Percentiles rank a stretch among this genome's conserved stretches.
phyloP scores from a whole-genome alignment of 306 rosid species.

The Pyrus communis region DNA sequence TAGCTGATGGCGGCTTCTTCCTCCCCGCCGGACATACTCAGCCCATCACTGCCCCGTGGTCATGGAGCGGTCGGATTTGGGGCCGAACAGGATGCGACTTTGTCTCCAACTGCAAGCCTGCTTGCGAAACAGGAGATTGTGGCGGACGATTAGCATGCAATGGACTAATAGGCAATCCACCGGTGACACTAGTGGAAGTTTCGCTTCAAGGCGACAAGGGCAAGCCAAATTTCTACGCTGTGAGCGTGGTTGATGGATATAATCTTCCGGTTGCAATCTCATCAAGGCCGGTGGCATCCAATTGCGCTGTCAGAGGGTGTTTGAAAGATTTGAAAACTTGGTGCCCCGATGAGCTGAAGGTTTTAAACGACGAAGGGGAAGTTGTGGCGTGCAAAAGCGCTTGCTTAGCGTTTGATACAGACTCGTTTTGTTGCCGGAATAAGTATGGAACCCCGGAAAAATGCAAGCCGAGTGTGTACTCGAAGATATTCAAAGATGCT shows the following conservation, averaged over 20 bases:
- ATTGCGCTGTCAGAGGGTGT: conserved; percentile 57
- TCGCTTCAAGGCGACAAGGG: conserved; percentile 48
- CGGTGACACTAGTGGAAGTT: conserved; percentile 66
- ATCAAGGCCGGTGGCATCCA: conserved; percentile 23
- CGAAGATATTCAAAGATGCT: conserved; percentile 68
- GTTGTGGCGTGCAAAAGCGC: conserved; percentile 85
- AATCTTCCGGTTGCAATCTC: conserved; percentile 51
- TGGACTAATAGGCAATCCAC: conserved; percentile 77
- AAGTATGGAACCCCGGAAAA: conserved; percentile 48
- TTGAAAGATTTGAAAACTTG: conserved; percentile 34
- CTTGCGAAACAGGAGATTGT: conserved; percentile 88
- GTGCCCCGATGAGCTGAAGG: conserved; percentile 62
- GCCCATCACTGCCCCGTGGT: conserved; percentile 41
- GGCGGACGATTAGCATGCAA: conserved; percentile 69
- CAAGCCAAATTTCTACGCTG: conserved; percentile 62
- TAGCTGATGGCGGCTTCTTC: conserved; percentile 79
- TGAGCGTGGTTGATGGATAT: conserved; percentile 82
- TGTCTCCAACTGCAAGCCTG: conserved; percentile 29
- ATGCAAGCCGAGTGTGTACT: conserved; percentile 65
- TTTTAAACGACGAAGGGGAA: conserved; percentile 34
- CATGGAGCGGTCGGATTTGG: conserved; percentile 96
- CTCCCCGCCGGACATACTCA: conserved; percentile 48
- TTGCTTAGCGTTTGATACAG: conserved; percentile 68
- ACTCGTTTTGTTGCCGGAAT: conserved; percentile 68
- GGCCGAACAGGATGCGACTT: conserved; percentile 79